Base-by-base conservation (phyloP, 768 basidiomycete species). In the Sporobolomyces roseus region DNA sequence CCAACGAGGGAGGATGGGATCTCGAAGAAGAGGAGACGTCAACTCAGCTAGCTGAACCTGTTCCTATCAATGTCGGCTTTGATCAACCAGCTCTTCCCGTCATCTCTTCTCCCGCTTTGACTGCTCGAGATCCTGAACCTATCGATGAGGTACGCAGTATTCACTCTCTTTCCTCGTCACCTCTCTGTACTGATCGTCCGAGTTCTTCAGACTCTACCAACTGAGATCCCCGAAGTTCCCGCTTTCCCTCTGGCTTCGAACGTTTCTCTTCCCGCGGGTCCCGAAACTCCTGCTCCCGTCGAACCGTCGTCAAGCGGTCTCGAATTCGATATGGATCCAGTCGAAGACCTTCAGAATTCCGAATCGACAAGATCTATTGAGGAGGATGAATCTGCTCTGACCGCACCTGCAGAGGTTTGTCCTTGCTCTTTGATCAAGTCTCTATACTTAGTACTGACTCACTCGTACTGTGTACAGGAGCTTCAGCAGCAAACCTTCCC, bases 351-450 rank as follows among this genome's bases (percentile, higher is more conserved):
- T n/a, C n/a, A n/a, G n/a, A n/a, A n/a, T n/a, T n/a, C n/a, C n/a
- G n/a, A n/a, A n/a, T n/a, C n/a, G n/a, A n/a, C n/a, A n/a, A n/a
- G n/a, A n/a, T n/a, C n/a, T n/a, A n/a, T 27, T 6, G n/a, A 27
- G 6, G 10, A 59, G 56, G n/a, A n/a, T n/a, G n/a, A 59, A 29
- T 61, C 65, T 12, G 59, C 52, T 2, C 36, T 67, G 35, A 67
- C 60, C 13, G 48, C 53, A 3, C 66, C 60, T 1, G 53, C 66
- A 14, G 46, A 50, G n/a, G 66, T 67, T 36, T 23, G 8, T 0
- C 35, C 3, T 21, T 13, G 5, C 27, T 2, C 36, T 17, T 27
- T 17, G 4, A 25, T 51, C n/a, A 25, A 7, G 12, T 23, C 27
- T 29, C 27, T 21, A n/a, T 25, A 14, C n/a, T 23, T 3, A 21